These are phyloP conservation scores for Symbiodinium pilosum DNA, from an alignment of 73 alveolate genomes.

Conservation along the genomic window DNA sequence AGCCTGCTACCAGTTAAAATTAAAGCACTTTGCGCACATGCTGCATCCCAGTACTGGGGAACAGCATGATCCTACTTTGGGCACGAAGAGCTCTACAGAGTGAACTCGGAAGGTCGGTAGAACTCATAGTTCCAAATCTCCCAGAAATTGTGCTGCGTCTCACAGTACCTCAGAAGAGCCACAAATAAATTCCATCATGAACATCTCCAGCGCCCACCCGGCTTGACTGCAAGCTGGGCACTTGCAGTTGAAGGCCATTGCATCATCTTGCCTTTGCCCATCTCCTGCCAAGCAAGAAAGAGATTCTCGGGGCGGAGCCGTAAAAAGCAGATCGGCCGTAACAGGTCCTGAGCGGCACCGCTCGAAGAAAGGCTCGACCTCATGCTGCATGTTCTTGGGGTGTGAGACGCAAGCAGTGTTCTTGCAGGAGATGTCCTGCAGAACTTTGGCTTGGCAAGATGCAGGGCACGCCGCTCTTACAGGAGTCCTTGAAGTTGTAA, in stretches of 20 bases:
- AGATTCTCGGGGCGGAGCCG: too few species aligned
- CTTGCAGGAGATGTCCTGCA: conserved; percentile 84
- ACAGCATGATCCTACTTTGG: background rate
- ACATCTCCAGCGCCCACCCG: too few species aligned
- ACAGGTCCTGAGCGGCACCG: conserved; percentile 49
- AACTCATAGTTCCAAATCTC: conserved; percentile 88
- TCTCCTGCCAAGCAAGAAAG: too few species aligned
- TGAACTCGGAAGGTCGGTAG: conserved; percentile 60
- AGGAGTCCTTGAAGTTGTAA: conserved; percentile 77
- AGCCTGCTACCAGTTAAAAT: background rate
- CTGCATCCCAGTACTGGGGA: conserved; percentile 17
- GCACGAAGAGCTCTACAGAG: background rate
- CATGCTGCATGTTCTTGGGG: conserved; percentile 85
- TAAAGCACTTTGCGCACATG: background rate
- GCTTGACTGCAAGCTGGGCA: background rate
- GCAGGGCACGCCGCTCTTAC: too few species aligned
- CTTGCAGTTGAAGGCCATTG: conserved; percentile 87
- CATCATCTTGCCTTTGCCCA: conserved; percentile 36
- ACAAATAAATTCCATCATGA: too few species aligned
- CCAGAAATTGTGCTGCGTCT: conserved; percentile 90
- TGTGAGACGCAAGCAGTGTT: conserved; percentile 93
- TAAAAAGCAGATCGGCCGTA: too few species aligned
- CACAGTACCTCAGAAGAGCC: conserved; percentile 69
- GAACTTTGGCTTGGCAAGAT: too few species aligned
- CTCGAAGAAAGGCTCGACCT: conserved; percentile 81